Evolutionary conservation across 148 eudicot genomes (phyloP).

Genomic region (Chenopodium album): DNA sequence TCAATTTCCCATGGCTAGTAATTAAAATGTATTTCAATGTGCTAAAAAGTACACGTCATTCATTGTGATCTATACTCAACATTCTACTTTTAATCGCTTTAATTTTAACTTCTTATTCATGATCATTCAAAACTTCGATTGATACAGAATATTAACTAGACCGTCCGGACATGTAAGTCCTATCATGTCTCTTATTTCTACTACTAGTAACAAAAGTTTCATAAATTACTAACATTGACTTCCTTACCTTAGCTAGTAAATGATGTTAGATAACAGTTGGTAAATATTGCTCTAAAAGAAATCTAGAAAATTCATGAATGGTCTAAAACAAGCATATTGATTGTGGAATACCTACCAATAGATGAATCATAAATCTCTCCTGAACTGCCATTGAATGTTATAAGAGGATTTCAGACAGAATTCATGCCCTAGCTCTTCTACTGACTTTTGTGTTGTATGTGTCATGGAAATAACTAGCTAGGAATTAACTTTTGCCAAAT

Average conservation of each 20-base stretch:
- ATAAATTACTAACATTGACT: not conserved
- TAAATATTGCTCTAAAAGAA: not conserved
- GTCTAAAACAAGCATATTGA: not conserved
- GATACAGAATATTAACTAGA: too few species aligned
- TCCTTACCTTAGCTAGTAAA: not conserved
- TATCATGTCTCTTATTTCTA: not conserved
- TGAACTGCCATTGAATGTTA: not conserved
- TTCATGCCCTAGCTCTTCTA: not conserved
- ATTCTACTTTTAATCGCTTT: too few species aligned
- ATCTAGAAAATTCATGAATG: slow-evolving; percentile 6
- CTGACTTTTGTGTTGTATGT: not conserved
- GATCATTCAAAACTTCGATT: too few species aligned
- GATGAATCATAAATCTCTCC: not conserved
- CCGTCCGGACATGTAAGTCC: too few species aligned
- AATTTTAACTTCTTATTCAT: too few species aligned
- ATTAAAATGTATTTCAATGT: too few species aligned
- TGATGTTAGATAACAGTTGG: slow-evolving; percentile 16
- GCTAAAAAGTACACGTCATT: too few species aligned
- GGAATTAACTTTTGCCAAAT: not conserved
- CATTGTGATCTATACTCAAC: too few species aligned
- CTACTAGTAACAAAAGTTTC: not conserved
- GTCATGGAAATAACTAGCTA: not conserved
- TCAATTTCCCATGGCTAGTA: too few species aligned
- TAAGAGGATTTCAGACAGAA: not conserved
- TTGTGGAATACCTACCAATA: not conserved